Evolutionary conservation across 148 eudicot species (phyloP), one percentile per base, ranked within the genome.

Genomic region (Vaccinium myrtillus): DNA sequence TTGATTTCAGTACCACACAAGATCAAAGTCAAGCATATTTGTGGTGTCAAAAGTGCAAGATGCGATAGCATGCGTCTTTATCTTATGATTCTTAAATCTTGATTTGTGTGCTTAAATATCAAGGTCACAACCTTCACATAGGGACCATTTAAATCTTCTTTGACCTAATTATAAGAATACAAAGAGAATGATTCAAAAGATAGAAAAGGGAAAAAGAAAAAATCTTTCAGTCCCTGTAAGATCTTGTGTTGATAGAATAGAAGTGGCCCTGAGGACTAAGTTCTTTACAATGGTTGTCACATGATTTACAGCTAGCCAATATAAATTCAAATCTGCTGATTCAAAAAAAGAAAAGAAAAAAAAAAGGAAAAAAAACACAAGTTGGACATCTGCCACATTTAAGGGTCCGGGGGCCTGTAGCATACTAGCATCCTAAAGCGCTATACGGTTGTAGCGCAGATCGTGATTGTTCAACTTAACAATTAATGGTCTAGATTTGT

Each of bases 111-210:
- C 43, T 10, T 70, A 69, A 78, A 77, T 50, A 84, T 61, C 48
- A 49, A 59, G 32, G 63, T 83, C 85, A 83, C 65, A 67, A 50
- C 15, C 82, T 78, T 85, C 8, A 54, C 25, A 19, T 32, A 36
- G 84, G 87, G 84, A 85, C 84, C 84, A 81, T 75, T 61, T 83
- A 2, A 11, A 46, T 36, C 56, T 43, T 8, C 74, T 75, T 83
- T 83, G 46, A n/a, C 19, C 53, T 19, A 21, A 19, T 61, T 8
- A 54, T 5, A 83, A 83, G 49, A 53, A 5, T 7, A 75, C 8
- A 73, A 30, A 30, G 30, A 51, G 5, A 54, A 54, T 8, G 30
- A 27, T n/a, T 27, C 43, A 83, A 36, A 83, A 43, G 46, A 71
- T 13, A 23, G 69, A 12, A 83, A 67, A 49, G 8, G 19, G 32